Conservation (phyloP, 2,329 filamentous ascomycete genomes). For the Xylariales sp. region DNA sequence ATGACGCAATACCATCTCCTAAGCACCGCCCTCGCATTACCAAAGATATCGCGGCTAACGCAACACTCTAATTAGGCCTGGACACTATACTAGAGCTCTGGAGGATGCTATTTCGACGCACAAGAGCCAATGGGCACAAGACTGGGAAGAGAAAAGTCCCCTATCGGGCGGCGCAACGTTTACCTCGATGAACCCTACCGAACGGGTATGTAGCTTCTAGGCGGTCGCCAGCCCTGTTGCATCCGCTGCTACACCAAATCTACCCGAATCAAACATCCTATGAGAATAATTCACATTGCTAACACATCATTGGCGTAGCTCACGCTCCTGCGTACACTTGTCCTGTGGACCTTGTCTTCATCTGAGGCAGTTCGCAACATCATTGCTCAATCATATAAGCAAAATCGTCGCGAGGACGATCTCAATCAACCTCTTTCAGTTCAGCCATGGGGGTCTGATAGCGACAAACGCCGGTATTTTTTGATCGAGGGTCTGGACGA, state of each 20-base stretch:
- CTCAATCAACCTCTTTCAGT: slow-evolving; percentile 84
- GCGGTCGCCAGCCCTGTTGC: too few species aligned
- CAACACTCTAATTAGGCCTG: slow-evolving; percentile 58
- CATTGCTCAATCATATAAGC: slow-evolving; percentile 85
- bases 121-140: slow-evolving; percentile 79
- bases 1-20: slow-evolving; percentile 35
- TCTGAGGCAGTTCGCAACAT: slow-evolving; percentile 78
- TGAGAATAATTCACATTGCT: too few species aligned
- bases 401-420: slow-evolving; percentile 74
- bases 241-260: too few species aligned
- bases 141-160: slow-evolving; percentile 81
- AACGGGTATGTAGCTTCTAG: slow-evolving; percentile 67
- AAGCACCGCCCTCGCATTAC: slow-evolving; percentile 5
- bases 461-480: slow-evolving; percentile 89
- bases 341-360: slow-evolving; percentile 84
- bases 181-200: slow-evolving; percentile 71
- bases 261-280: too few species aligned
- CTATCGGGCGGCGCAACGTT: slow-evolving; percentile 78
- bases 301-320: slow-evolving; percentile 51
- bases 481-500: slow-evolving; percentile 92
- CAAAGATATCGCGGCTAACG: too few species aligned
- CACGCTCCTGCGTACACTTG: slow-evolving; percentile 73
- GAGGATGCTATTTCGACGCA: slow-evolving; percentile 88
- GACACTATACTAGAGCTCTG: slow-evolving; percentile 87
- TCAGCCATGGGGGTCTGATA: slow-evolving; percentile 86